Percentiles rank a stretch among this genome's conserved stretches.
phyloP scores from a whole-genome alignment of 305 asterid genomes.

The Coffea humblotiana region DNA sequence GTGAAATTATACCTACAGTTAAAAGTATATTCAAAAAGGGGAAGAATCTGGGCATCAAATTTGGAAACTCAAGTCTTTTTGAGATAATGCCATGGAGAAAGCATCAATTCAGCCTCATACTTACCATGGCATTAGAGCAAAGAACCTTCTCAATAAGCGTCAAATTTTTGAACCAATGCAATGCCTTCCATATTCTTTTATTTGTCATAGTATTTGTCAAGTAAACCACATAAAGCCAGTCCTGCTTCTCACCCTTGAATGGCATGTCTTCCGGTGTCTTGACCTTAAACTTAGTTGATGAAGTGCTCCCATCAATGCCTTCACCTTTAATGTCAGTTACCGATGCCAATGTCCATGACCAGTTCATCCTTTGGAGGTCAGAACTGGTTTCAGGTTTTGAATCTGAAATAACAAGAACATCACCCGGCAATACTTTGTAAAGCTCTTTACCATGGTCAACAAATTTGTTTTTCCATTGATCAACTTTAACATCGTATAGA shows the following conservation, averaged over 20 bases:
- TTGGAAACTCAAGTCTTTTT: too few species aligned
- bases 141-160: constrained; percentile 39
- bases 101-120: constrained; percentile 7
- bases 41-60: neutral
- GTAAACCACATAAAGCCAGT: constrained; percentile 40
- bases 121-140: constrained; percentile 37
- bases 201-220: constrained; percentile 39
- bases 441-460: constrained; percentile 42
- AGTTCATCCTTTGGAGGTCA: constrained; percentile 36
- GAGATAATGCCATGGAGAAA: too few species aligned
- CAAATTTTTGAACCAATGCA: constrained; percentile 41
- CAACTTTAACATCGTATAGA: constrained; percentile 30
- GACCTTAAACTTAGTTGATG: constrained; percentile 35
- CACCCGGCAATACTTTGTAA: constrained; percentile 61
- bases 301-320: constrained; percentile 27
- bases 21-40: neutral
- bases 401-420: constrained; percentile 47
- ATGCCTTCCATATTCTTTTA: constrained; percentile 52
- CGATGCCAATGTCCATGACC: constrained; percentile 44
- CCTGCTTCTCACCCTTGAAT: constrained; percentile 11
- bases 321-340: constrained; percentile 32
- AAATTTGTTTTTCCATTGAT: constrained; percentile 41
- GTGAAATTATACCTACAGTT: too few species aligned
- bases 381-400: constrained; percentile 43
- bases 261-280: constrained; percentile 28